Conservation (phyloP, 371 early-diverging fungal species). For the Phascolomyces articulosus region DNA sequence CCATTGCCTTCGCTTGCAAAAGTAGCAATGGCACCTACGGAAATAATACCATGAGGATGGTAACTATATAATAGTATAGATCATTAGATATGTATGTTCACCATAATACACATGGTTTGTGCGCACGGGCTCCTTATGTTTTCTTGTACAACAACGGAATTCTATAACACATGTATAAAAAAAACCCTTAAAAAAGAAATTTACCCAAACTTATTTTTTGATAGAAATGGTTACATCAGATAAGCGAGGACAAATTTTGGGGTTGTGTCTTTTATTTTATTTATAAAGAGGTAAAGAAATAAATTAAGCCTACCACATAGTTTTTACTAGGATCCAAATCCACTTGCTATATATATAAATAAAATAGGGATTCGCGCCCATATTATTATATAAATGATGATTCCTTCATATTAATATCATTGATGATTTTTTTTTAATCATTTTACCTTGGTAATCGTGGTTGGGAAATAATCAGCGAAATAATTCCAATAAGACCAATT, state of each 20-base stretch:
- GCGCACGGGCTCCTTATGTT: too few relatives aligned
- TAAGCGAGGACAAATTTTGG: neutral
- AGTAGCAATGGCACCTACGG: constrained; percentile 73
- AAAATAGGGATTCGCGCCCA: too few relatives aligned
- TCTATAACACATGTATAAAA: too few relatives aligned
- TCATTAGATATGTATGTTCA: neutral
- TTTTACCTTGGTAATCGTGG: constrained; percentile 67
- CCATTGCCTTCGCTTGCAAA: constrained; percentile 72
- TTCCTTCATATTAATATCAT: too few relatives aligned
- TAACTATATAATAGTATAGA: constrained; percentile 28
- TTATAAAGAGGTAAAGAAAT: neutral
- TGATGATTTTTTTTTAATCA: too few relatives aligned
- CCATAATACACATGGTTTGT: too few relatives aligned
- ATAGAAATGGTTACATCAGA: neutral
- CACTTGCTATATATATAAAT: too few relatives aligned
- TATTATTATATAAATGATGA: too few relatives aligned
- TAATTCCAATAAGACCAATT: constrained; percentile 64
- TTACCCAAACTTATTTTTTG: neutral
- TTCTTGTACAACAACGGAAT: neutral
- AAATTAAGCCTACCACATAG: constrained; percentile 23
- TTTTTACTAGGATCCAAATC: constrained; percentile 72
- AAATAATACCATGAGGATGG: constrained; percentile 82
- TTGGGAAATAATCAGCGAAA: constrained; percentile 82
- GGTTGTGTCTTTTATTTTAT: neutral
- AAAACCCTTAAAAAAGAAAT: neutral